Evolutionary conservation across 176 grass and related monocot species (phyloP).

Genomic region (Pharus latifolius): DNA sequence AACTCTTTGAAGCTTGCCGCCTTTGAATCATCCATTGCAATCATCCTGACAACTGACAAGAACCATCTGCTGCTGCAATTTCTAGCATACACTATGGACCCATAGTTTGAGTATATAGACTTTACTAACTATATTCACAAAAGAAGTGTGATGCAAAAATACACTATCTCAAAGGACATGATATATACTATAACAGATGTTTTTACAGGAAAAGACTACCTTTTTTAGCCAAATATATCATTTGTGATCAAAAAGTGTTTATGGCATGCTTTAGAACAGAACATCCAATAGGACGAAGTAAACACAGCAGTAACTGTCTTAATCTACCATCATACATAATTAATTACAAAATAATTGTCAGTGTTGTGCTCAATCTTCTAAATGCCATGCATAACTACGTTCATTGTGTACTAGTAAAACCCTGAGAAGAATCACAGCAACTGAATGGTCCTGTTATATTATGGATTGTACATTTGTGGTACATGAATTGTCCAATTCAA

Average conservation of each 20-base stretch:
- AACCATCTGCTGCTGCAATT: not conserved
- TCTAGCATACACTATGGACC: not conserved
- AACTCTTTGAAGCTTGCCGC: not conserved
- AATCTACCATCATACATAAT: not conserved
- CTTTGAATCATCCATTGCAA: constrained; percentile 8
- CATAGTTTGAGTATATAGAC: not conserved
- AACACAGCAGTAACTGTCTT: not conserved
- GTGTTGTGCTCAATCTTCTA: not conserved
- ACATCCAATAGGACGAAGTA: constrained; percentile 14
- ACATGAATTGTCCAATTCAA: not conserved
- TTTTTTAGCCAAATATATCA: not conserved
- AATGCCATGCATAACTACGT: not conserved
- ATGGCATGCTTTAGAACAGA: not conserved
- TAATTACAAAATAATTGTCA: not conserved
- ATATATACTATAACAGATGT: not conserved
- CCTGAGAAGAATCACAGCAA: not conserved
- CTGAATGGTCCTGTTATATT: not conserved
- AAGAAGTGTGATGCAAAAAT: not conserved
- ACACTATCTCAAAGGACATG: not conserved
- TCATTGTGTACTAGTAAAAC: constrained; percentile 5
- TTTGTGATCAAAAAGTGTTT: not conserved
- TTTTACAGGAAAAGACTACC: not conserved
- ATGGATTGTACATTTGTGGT: not conserved
- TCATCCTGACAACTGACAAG: not conserved
- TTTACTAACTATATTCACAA: not conserved